phyloP scores from a whole-genome alignment of 2,329 filamentous ascomycete species.

The Basipetospora chlamydospora region DNA sequence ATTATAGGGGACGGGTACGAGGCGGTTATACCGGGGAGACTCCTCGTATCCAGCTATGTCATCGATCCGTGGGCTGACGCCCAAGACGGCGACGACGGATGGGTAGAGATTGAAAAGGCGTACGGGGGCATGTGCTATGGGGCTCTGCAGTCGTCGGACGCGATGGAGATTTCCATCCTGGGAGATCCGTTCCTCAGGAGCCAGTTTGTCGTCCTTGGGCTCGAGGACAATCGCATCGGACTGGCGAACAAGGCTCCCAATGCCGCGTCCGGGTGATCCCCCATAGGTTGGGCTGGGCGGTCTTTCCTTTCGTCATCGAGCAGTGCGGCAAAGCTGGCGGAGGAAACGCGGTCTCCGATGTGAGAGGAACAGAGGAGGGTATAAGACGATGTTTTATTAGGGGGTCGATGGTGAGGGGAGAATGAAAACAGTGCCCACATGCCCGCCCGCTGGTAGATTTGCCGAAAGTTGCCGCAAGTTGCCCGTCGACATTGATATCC shows the following conservation, averaged over 20 bases:
- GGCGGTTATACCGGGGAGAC: slow-evolving; percentile 36
- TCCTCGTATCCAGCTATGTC: slow-evolving; percentile 39
- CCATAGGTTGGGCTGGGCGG: too few species aligned
- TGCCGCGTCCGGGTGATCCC: too few species aligned
- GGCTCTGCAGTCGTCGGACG: slow-evolving; percentile 49
- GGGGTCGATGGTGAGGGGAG: too few species aligned
- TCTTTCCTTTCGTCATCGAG: too few species aligned
- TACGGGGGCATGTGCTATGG: slow-evolving; percentile 57
- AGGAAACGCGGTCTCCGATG: neutral
- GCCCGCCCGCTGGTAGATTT: too few species aligned
- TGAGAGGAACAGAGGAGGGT: too few species aligned
- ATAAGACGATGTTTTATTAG: too few species aligned
- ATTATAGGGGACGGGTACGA: slow-evolving; percentile 32
- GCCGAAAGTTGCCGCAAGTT: too few species aligned
- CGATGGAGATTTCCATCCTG: slow-evolving; percentile 45
- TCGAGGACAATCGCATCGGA: slow-evolving; percentile 23
- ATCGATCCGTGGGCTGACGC: slow-evolving; percentile 15
- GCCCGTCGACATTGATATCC: too few species aligned
- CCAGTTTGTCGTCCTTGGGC: slow-evolving; percentile 59
- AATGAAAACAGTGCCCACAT: too few species aligned
- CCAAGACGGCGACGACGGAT: neutral
- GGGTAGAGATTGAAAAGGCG: too few species aligned
- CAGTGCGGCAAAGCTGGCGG: too few species aligned
- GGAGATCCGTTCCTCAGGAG: slow-evolving; percentile 71
- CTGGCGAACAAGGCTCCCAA: slow-evolving; percentile 25